Base-by-base conservation (phyloP, 345 rosid species). In the Populus tremula region DNA sequence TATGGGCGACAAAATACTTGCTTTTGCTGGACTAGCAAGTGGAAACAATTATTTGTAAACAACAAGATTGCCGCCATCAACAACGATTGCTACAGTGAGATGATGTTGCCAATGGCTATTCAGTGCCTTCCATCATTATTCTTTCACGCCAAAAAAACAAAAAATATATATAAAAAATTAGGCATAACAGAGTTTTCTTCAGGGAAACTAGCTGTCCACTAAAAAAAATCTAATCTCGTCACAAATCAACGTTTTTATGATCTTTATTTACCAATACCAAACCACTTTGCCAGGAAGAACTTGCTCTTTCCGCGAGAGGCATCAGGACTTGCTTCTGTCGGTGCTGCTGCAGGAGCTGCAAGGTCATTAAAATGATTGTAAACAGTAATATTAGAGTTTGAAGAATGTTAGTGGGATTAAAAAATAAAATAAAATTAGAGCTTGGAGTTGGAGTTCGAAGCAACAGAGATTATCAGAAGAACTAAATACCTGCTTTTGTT, bases 211-310 rank as follows among this genome's bases (percentile, higher is more conserved):
- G 9, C n/a, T 18, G 16, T 31, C 63, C 38, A 36, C 4, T 8
- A 8, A 54, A n/a, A 38, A 67, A 72, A 66, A 70, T 20, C 49
- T 18, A 11, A 23, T 3, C 25, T 17, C 50, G 56, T 14, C 49
- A 17, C 23, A 12, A 14, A n/a, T 8, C 7, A 35, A 23, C 10
- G 38, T 36, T 21, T 47, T 62, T 17, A 13, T 12, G 39, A 23
- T 16, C 72, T 70, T 87, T 83, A 91, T 73, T 87, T 89, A 72
- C 93, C 90, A 69, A 85, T 83, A 68, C 90, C 90, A 79, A 88
- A 89, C 87, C 88, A 88, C 69, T 80, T 88, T 70, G 91, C 87
- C 20, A 88, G 81, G 85, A 84, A 89, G 79, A 80, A 87, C 78
- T 69, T 85, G 63, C 81, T 89, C 82, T 91, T 89, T 70, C 89